phyloP scores from a whole-genome alignment of 139 green algal genomes.

The Auxenochlorella protothecoides region DNA sequence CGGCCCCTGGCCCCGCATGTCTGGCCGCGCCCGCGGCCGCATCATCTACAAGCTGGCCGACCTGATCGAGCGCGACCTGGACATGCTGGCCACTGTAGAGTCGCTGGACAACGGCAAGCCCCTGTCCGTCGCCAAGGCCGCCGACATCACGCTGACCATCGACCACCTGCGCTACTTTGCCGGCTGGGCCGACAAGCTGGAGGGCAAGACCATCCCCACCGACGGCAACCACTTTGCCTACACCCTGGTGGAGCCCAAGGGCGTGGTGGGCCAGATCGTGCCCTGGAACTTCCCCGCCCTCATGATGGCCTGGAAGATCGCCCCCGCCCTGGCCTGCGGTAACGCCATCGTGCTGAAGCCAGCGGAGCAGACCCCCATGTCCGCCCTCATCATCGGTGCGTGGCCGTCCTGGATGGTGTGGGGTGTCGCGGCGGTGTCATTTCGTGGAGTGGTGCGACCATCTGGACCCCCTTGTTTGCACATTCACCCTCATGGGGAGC shows the following conservation, averaged over 20 bases:
- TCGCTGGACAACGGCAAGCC: slow-evolving; percentile 63
- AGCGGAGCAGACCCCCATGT: slow-evolving; percentile 52
- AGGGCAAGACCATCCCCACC: slow-evolving; percentile 48
- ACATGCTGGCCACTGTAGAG: slow-evolving; percentile 25
- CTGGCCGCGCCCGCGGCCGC: slow-evolving; percentile 28
- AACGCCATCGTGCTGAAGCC: slow-evolving; percentile 44
- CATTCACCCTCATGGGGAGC: background rate
- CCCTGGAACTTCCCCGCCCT: slow-evolving; percentile 31
- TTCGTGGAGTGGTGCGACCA: background rate
- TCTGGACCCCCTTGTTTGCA: background rate
- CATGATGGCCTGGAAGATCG: slow-evolving; percentile 49
- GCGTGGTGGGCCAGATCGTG: slow-evolving; percentile 43
- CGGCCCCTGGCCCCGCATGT: slow-evolving; percentile 51
- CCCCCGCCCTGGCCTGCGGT: slow-evolving; percentile 39
- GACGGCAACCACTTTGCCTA: slow-evolving; percentile 28
- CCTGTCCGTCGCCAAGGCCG: background rate
- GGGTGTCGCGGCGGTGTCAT: background rate
- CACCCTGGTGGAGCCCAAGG: slow-evolving; percentile 23
- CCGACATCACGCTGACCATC: slow-evolving; percentile 13
- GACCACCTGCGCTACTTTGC: slow-evolving; percentile 56
- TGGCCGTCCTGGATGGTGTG: background rate
- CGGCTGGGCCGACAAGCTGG: slow-evolving; percentile 62
- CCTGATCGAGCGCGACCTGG: slow-evolving; percentile 34
- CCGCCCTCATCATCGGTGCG: slow-evolving; percentile 29
- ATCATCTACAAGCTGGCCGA: slow-evolving; percentile 35